phyloP scores from a whole-genome alignment of 1,284 basidiomycete genomes.

The Ganoderma boninense region DNA sequence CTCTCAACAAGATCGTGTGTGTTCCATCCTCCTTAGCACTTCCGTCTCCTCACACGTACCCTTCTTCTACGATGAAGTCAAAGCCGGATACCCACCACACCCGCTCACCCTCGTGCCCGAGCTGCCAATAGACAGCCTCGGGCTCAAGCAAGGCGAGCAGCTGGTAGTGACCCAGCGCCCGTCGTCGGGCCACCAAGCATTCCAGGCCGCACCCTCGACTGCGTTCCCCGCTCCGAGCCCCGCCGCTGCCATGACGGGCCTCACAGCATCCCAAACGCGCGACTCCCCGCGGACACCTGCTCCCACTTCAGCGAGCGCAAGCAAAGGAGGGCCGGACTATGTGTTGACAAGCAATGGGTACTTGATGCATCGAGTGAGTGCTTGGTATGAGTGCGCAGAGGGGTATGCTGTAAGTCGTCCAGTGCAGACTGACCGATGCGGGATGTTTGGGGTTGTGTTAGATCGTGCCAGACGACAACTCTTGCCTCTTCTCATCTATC shows the following conservation, averaged over 20 bases:
- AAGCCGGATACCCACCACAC: slow-evolving; percentile 85
- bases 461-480: slow-evolving; percentile 93
- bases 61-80: slow-evolving; percentile 61
- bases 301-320: slow-evolving; percentile 21
- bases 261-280: slow-evolving; percentile 37
- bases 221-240: slow-evolving; percentile 23
- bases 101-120: slow-evolving; percentile 75
- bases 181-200: slow-evolving; percentile 27
- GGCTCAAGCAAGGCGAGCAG: slow-evolving; percentile 82
- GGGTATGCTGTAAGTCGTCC: neutral
- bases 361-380: slow-evolving; percentile 73
- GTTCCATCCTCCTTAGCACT: slow-evolving; percentile 4
- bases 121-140: slow-evolving; percentile 78
- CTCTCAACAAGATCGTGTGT: slow-evolving; percentile 79
- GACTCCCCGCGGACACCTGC: slow-evolving; percentile 17
- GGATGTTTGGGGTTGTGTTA: slow-evolving; percentile 40
- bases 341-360: slow-evolving; percentile 69
- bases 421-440: slow-evolving; percentile 7
- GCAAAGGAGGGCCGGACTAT: slow-evolving; percentile 57
- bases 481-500: slow-evolving; percentile 89
- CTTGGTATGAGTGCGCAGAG: neutral
- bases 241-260: slow-evolving; percentile 36
- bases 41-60: neutral
- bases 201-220: slow-evolving; percentile 20
- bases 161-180: slow-evolving; percentile 75